Percentiles rank a stretch among this genome's conserved stretches.
Evolutionary conservation across 202 grass and related monocot genomes (phyloP).

Genomic region (Panicum virgatum): DNA sequence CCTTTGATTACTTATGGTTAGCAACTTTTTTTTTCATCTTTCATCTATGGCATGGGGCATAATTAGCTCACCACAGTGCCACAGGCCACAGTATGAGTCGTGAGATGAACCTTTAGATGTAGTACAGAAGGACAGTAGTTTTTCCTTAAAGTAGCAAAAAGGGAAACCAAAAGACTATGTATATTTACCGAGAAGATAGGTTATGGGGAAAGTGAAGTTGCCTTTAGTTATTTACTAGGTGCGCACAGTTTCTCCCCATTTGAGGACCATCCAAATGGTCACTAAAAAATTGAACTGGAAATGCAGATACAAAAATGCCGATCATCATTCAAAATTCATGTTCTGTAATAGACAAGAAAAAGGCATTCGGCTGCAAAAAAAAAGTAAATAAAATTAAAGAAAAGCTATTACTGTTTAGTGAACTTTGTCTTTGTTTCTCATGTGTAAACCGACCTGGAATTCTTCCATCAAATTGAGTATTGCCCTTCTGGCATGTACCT

Average conservation of each 20-base stretch:
- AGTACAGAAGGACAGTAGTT: neutral
- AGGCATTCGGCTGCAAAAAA: neutral
- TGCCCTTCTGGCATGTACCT: neutral
- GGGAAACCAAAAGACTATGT: neutral
- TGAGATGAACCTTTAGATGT: neutral
- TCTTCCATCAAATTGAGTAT: neutral
- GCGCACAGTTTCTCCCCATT: neutral
- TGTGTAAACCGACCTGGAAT: neutral
- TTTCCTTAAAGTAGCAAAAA: neutral
- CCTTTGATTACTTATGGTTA: slow-evolving; percentile 22
- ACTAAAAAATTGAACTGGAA: neutral
- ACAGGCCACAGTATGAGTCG: neutral
- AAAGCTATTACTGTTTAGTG: slow-evolving; percentile 5
- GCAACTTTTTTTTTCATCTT: slow-evolving; percentile 4
- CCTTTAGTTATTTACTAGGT: neutral
- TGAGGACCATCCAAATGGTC: slow-evolving; percentile 9
- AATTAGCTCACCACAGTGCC: slow-evolving; percentile 1
- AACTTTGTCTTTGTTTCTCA: slow-evolving; percentile 10
- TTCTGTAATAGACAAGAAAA: slow-evolving; percentile 17
- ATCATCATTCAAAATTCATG: neutral
- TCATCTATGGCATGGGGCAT: neutral
- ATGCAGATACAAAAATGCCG: neutral
- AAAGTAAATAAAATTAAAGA: slow-evolving; percentile 13
- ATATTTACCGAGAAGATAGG: neutral
- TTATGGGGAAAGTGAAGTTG: slow-evolving; percentile 20